These are phyloP conservation scores for Puccinellia tenuiflora DNA, from an alignment of 176 grass and related monocot species.

Conservation along the genomic window DNA sequence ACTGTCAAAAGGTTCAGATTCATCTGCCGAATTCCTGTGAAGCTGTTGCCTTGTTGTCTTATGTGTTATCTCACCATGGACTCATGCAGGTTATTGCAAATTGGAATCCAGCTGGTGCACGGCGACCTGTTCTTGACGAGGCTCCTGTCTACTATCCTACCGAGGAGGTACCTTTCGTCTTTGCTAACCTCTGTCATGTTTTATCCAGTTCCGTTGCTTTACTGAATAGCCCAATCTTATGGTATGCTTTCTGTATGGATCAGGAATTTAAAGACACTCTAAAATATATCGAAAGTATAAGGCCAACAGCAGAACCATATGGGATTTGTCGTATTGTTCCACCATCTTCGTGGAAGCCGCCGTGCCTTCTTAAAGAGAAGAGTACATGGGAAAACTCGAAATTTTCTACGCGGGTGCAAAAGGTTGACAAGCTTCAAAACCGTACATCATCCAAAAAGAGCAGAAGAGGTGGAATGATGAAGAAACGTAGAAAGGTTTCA, in stretches of 20 bases:
- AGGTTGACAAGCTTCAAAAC: constrained; percentile 91
- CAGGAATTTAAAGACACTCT: constrained; percentile 89
- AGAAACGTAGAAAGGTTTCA: constrained; percentile 65
- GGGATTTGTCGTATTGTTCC: constrained; percentile 96
- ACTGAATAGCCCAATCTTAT: not conserved
- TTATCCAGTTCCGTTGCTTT: not conserved
- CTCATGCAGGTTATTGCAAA: constrained; percentile 74
- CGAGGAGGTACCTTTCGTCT: constrained; percentile 61
- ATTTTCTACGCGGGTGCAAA: constrained; percentile 75
- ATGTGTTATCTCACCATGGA: not conserved
- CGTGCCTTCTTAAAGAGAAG: constrained; percentile 77
- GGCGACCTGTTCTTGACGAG: constrained; percentile 63
- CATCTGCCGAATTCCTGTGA: constrained; percentile 4
- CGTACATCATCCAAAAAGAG: constrained; percentile 59
- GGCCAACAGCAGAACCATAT: constrained; percentile 60
- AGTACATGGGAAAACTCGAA: constrained; percentile 66
- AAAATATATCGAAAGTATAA: constrained; percentile 83
- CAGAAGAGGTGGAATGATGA: constrained; percentile 50
- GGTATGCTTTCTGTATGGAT: constrained; percentile 16
- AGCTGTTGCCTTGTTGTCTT: not conserved
- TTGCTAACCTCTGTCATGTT: constrained; percentile 1
- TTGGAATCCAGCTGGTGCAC: constrained; percentile 69
- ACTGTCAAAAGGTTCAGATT: constrained; percentile 68
- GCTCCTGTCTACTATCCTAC: constrained; percentile 84
- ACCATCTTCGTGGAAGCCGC: constrained; percentile 81